These are phyloP conservation scores for Priceomyces carsonii DNA, from an alignment of 805 yeast genomes.

Conservation along the genomic window DNA sequence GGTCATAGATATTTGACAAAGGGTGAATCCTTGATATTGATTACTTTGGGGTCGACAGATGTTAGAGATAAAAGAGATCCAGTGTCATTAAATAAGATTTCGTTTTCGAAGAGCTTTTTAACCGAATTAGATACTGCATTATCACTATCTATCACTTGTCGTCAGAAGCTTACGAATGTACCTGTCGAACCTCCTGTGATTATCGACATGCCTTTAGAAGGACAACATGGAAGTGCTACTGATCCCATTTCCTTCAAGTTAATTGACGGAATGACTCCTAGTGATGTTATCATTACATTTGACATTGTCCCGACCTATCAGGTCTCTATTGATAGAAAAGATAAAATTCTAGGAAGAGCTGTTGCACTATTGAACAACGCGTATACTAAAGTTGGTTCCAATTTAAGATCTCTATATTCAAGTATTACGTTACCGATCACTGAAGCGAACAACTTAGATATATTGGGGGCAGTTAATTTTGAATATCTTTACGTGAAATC, in stretches of 20 bases:
- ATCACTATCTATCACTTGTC: constrained; percentile 61
- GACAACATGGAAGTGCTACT: constrained; percentile 63
- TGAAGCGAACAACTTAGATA: constrained; percentile 67
- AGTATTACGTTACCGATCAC: constrained; percentile 73
- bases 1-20: constrained; percentile 75
- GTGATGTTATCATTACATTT: constrained; percentile 64
- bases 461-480: constrained; percentile 75
- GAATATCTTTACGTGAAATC: constrained; percentile 73
- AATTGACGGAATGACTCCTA: constrained; percentile 41
- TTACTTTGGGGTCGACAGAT: constrained; percentile 87
- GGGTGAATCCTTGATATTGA: constrained; percentile 69
- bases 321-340: constrained; percentile 27
- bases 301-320: constrained; percentile 91
- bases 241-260: constrained; percentile 77
- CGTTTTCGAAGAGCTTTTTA: constrained; percentile 70
- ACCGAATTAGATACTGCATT: constrained; percentile 89
- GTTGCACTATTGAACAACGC: constrained; percentile 68
- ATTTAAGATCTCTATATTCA: constrained; percentile 66
- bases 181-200: constrained; percentile 56
- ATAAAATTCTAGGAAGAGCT: constrained; percentile 69
- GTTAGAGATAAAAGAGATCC: constrained; percentile 58
- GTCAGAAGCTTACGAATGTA: constrained; percentile 19
- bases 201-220: constrained; percentile 82
- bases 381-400: constrained; percentile 65
- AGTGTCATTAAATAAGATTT: constrained; percentile 70